Evolutionary conservation across 768 basidiomycete genomes (phyloP).

Genomic region (Polyporus arcularius): DNA sequence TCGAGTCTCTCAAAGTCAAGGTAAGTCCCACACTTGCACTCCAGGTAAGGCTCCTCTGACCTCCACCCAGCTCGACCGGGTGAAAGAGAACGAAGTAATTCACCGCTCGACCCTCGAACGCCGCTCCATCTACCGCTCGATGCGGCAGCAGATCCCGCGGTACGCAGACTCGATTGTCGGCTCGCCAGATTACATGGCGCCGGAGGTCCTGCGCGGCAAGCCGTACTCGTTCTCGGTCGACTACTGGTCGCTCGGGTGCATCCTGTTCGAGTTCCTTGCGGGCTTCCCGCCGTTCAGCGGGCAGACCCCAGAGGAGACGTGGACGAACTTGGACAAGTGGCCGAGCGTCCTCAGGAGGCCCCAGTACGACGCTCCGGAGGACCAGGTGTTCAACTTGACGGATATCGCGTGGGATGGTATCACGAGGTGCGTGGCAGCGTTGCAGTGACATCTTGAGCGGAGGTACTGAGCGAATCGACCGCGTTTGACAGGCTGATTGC

Average conservation of each 20-base stretch:
- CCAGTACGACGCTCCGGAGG: conserved; percentile 94
- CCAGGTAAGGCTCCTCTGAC: background rate
- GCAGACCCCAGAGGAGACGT: conserved; percentile 93
- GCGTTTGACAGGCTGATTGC: conserved; percentile 69
- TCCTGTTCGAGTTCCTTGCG: conserved; percentile 94
- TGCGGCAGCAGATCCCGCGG: conserved; percentile 86
- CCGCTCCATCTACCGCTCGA: conserved; percentile 90
- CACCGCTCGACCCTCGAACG: conserved; percentile 93
- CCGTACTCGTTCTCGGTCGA: conserved; percentile 96
- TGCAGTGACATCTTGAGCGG: background rate
- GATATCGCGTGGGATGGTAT: conserved; percentile 96
- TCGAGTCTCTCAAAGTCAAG: conserved; percentile 93
- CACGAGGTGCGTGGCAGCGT: conserved; percentile 56
- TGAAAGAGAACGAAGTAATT: conserved; percentile 89
- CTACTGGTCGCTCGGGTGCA: conserved; percentile 98
- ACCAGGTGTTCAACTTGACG: conserved; percentile 92
- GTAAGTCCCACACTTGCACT: conserved; percentile 36
- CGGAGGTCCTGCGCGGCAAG: conserved; percentile 90
- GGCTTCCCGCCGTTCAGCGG: conserved; percentile 99
- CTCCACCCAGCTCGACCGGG: conserved; percentile 79
- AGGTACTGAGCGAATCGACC: too few relatives aligned
- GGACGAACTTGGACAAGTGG: conserved; percentile 99
- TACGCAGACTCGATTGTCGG: conserved; percentile 98
- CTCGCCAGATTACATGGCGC: conserved; percentile 98
- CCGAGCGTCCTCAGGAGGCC: conserved; percentile 87